A percentile compares a stretch with the other conserved stretches of the same genome.
phyloP scores from a whole-genome alignment of 176 grass and related monocot species.

The Avena eriantha region DNA sequence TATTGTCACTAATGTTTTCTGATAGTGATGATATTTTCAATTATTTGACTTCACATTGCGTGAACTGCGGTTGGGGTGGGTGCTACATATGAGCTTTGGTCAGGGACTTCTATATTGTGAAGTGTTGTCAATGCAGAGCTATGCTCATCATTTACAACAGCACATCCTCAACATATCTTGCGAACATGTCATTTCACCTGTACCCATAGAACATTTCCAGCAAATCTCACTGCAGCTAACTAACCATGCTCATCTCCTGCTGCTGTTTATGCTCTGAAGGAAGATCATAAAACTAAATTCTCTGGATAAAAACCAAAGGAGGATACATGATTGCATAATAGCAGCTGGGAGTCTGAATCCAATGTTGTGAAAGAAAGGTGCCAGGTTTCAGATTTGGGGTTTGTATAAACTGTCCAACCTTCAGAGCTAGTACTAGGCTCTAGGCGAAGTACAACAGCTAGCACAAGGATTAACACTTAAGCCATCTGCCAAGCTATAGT shows the following conservation, averaged over 20 bases:
- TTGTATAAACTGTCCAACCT: not conserved
- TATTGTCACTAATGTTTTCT: not conserved
- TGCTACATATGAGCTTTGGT: conserved; percentile 2
- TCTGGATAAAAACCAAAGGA: not conserved
- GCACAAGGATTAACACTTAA: not conserved
- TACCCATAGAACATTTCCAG: not conserved
- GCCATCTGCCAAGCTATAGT: not conserved
- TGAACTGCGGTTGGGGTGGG: not conserved
- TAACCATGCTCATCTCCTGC: conserved; percentile 7
- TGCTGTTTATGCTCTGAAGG: not conserved
- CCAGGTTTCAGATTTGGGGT: not conserved
- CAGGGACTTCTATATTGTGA: conserved; percentile 26
- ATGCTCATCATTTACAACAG: conserved; percentile 4
- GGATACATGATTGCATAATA: not conserved
- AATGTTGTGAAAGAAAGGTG: not conserved
- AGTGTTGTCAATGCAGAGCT: not conserved
- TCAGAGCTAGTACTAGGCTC: not conserved
- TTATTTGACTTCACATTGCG: conserved; percentile 38
- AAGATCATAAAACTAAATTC: not conserved
- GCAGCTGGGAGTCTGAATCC: not conserved
- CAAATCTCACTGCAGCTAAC: not conserved
- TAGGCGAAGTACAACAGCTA: not conserved
- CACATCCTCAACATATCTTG: not conserved
- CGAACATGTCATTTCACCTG: not conserved
- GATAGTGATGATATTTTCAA: conserved; percentile 27